phyloP scores from a whole-genome alignment of 1,284 basidiomycete species.

The Boletellus deceptivus region DNA sequence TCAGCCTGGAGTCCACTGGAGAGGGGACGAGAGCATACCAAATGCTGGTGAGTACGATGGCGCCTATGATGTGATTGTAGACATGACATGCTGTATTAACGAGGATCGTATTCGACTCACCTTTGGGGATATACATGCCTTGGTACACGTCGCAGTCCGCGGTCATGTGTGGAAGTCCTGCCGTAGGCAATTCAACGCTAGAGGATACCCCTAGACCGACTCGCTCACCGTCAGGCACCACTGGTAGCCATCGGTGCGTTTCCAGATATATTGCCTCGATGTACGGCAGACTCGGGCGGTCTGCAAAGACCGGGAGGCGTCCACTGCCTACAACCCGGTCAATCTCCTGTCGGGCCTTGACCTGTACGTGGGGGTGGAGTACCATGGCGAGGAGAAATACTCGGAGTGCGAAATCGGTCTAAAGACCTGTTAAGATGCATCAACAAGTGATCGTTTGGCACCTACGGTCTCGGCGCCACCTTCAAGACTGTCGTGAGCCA shows the following conservation, averaged over 20 bases:
- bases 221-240: conserved; percentile 21
- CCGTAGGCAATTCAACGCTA: background rate
- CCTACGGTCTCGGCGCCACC: conserved; percentile 32
- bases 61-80: conserved; percentile 11
- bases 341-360: conserved; percentile 28
- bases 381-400: conserved; percentile 33
- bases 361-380: conserved; percentile 28
- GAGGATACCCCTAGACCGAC: background rate
- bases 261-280: conserved; percentile 28
- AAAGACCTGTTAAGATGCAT: background rate
- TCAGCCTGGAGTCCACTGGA: conserved; percentile 3
- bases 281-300: conserved; percentile 26
- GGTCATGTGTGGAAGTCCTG: conserved; percentile 30
- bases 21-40: conserved; percentile 21
- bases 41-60: conserved; percentile 24
- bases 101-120: conserved; percentile 11
- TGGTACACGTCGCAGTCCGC: conserved; percentile 27
- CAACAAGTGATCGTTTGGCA: background rate
- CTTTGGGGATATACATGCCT: conserved; percentile 34
- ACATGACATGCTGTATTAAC: background rate
- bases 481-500: conserved; percentile 7
- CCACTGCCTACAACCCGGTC: conserved; percentile 25
- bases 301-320: conserved; percentile 30
- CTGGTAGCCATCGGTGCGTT: conserved; percentile 27
- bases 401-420: conserved; percentile 18